Base-by-base conservation (phyloP, 805 yeast species). In the Monosporozyma aquatica region DNA sequence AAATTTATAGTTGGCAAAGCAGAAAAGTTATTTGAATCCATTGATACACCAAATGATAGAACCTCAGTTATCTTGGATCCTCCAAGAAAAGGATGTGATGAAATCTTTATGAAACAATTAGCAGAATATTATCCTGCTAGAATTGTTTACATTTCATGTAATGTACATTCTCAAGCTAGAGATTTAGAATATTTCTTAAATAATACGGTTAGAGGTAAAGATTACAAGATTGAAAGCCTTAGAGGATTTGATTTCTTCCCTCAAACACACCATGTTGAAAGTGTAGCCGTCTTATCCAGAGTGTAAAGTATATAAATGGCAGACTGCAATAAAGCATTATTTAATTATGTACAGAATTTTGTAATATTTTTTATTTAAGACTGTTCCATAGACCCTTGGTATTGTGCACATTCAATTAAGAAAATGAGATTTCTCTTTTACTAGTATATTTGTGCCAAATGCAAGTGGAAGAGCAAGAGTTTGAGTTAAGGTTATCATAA, bases 241-340 rank as follows among this genome's bases (percentile, higher is more conserved):
- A 78, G 87, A 56, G 98, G 98, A 1, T 92, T 92, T 61, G 98
- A 92, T 63, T 90, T 92, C 67, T 92, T 92, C 69, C 95, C 95
- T 3, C 95, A 87, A 65, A 87, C 95, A 0, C 90, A 87, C 55
- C 95, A 86, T 56, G 95, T 86, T 29, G 95, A 86, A 61, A 78
- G 90, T 57, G 86, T 86, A 15, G 90, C 90, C 13, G 92, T 86
- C 5, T 65, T 86, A 36, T 50, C 62, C 1, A 64, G 70, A 50
- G 55, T 49, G 9, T 32, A 32, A 29, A 29, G n/a, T n/a, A n/a
- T n/a, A n/a, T n/a, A n/a, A n/a, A n/a, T n/a, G n/a, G n/a, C n/a
- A n/a, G n/a, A n/a, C n/a, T n/a, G n/a, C n/a, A n/a, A n/a, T n/a
- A n/a, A n/a, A n/a, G n/a, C n/a, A n/a, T n/a, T n/a, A n/a, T n/a